phyloP scores from a whole-genome alignment of 176 grass and related monocot genomes.

The Leersia perrieri region DNA sequence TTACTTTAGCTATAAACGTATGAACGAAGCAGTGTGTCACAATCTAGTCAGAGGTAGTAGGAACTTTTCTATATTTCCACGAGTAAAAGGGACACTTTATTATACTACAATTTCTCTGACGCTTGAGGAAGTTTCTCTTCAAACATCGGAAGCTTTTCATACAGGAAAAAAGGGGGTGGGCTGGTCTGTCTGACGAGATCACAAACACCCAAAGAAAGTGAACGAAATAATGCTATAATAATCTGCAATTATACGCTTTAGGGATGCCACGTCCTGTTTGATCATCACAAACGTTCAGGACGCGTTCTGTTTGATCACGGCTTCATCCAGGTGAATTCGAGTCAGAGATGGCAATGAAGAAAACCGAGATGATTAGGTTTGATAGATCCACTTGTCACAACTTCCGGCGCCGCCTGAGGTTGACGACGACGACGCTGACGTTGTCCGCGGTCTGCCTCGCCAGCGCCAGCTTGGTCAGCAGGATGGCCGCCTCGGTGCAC shows the following conservation, averaged over 20 bases:
- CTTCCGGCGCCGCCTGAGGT: constrained; percentile 47
- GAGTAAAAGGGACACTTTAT: not conserved
- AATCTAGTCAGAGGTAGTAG: constrained; percentile 28
- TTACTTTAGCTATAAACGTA: not conserved
- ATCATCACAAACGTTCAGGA: not conserved
- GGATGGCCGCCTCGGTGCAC: constrained; percentile 57
- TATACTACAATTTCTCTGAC: constrained; percentile 43
- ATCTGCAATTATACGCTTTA: not conserved
- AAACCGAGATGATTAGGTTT: not conserved
- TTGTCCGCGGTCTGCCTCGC: constrained; percentile 74
- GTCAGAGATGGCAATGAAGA: not conserved
- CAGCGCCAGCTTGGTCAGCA: constrained; percentile 89
- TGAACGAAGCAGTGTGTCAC: not conserved
- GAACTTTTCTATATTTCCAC: not conserved
- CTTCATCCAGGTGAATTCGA: not conserved
- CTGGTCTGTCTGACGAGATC: constrained; percentile 7
- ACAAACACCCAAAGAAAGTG: not conserved
- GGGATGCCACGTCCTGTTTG: not conserved
- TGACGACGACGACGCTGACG: constrained; percentile 72
- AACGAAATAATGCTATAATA: constrained; percentile 17
- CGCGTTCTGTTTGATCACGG: not conserved
- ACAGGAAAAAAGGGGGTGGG: not conserved
- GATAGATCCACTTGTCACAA: constrained; percentile 25
- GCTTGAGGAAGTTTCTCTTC: constrained; percentile 32
- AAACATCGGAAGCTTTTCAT: constrained; percentile 11